A percentile compares a stretch with the other conserved stretches of the same genome.
phyloP scores from a whole-genome alignment of 176 grass and related monocot genomes.

The Juncus inflexus region DNA sequence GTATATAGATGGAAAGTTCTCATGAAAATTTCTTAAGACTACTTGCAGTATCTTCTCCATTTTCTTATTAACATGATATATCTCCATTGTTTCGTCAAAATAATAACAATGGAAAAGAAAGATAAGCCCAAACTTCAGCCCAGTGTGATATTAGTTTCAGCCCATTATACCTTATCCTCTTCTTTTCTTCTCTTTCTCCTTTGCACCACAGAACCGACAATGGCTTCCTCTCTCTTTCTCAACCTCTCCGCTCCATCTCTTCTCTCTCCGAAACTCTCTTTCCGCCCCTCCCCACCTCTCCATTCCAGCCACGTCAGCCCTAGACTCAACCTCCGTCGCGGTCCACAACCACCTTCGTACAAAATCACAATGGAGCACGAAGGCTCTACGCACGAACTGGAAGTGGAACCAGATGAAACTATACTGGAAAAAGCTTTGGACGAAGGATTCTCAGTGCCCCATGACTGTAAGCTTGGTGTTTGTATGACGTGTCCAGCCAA shows the following conservation, averaged over 20 bases:
- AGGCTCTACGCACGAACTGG: conserved; percentile 46
- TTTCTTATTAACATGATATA: too few species aligned
- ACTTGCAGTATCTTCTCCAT: too few species aligned
- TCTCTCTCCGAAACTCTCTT: background rate
- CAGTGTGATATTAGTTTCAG: background rate
- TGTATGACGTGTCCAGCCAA: conserved; percentile 97
- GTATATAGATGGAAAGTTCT: too few species aligned
- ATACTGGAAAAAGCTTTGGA: conserved; percentile 80
- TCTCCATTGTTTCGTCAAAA: background rate
- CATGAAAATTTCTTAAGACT: too few species aligned
- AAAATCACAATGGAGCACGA: conserved; percentile 91
- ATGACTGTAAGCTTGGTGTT: conserved; percentile 97
- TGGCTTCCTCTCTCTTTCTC: conserved; percentile 2
- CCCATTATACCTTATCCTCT: background rate
- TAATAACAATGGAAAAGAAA: background rate
- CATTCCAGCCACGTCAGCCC: background rate
- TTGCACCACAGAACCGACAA: background rate
- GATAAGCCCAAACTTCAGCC: background rate
- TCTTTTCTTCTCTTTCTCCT: background rate
- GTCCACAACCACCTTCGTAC: conserved; percentile 36
- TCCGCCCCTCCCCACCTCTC: background rate
- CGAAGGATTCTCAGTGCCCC: conserved; percentile 74
- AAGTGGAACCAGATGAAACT: conserved; percentile 73
- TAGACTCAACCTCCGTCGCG: background rate
- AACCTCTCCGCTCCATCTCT: background rate